phyloP scores from a whole-genome alignment of 805 yeast genomes.

The Tetrapisispora fleetii region DNA sequence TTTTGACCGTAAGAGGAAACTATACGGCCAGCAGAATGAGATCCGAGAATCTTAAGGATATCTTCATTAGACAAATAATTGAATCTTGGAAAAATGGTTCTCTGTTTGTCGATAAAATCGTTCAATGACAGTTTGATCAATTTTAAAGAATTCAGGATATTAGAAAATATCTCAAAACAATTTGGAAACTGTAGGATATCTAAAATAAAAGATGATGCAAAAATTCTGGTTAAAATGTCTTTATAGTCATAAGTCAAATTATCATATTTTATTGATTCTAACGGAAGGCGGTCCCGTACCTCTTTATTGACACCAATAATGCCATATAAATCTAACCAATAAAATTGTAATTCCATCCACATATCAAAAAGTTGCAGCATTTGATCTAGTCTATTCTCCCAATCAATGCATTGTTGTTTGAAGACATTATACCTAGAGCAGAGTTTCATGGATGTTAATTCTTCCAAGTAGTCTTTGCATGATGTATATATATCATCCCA shows the following conservation, averaged over 20 bases:
- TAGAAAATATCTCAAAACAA: conserved; percentile 37
- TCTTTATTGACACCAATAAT: conserved; percentile 55
- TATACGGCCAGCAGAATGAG: conserved; percentile 35
- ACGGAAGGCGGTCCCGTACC: conserved; percentile 52
- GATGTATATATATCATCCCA: conserved; percentile 57
- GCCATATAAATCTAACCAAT: conserved; percentile 80
- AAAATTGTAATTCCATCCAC: conserved; percentile 83
- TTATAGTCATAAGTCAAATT: conserved; percentile 53
- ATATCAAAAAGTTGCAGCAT: conserved; percentile 45
- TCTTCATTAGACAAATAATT: conserved; percentile 90
- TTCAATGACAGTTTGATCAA: conserved; percentile 56
- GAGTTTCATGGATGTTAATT: conserved; percentile 58
- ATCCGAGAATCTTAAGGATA: conserved; percentile 71
- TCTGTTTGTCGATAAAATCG: conserved; percentile 71
- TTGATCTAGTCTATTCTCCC: conserved; percentile 48
- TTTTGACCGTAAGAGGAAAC: conserved; percentile 55
- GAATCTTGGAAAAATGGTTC: conserved; percentile 69
- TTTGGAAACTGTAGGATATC: conserved; percentile 47
- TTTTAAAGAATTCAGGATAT: conserved; percentile 44
- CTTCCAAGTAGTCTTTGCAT: conserved; percentile 49
- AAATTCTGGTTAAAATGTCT: conserved; percentile 39
- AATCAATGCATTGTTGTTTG: conserved; percentile 42
- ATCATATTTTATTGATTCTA: conserved; percentile 58
- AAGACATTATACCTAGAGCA: conserved; percentile 55
- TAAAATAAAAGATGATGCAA: conserved; percentile 40